Conservation (phyloP, 768 basidiomycete species). For the Rhodotorula taiwanensis region DNA sequence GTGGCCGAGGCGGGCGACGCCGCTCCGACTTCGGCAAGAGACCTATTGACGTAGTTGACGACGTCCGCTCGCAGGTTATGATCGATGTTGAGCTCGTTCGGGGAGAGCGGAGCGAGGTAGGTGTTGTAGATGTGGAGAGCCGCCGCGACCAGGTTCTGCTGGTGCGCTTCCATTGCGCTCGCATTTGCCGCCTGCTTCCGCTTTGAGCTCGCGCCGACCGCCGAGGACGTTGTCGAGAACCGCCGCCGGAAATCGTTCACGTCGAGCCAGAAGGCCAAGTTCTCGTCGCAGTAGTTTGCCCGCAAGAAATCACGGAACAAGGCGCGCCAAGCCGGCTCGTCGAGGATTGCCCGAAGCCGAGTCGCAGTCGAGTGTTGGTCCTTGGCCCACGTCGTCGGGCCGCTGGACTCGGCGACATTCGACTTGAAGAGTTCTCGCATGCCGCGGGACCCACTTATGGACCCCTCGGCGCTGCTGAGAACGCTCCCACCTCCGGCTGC, state of each 20-base stretch:
- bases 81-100: slow-evolving; percentile 95
- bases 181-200: slow-evolving; percentile 26
- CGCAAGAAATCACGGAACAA: slow-evolving; percentile 92
- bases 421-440: slow-evolving; percentile 39
- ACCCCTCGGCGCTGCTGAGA: slow-evolving; percentile 26
- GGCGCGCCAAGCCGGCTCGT: slow-evolving; percentile 77
- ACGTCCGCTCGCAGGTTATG: slow-evolving; percentile 92
- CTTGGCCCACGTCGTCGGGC: slow-evolving; percentile 40
- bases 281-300: slow-evolving; percentile 96
- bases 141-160: slow-evolving; percentile 86
- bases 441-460: slow-evolving; percentile 19
- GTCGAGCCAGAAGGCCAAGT: slow-evolving; percentile 93
- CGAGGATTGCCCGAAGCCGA: slow-evolving; percentile 81
- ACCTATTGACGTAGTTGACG: slow-evolving; percentile 84
- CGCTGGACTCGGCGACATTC: slow-evolving; percentile 20
- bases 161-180: slow-evolving; percentile 88
- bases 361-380: slow-evolving; percentile 85
- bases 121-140: slow-evolving; percentile 80
- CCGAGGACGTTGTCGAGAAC: slow-evolving; percentile 90
- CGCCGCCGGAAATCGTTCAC: slow-evolving; percentile 94
- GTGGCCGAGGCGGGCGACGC: no score
- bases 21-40: slow-evolving; percentile 54
- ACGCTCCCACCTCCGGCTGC: slow-evolving; percentile 26
- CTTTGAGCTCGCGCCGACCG: slow-evolving; percentile 49
- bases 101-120: slow-evolving; percentile 90